A percentile compares a stretch with the other conserved stretches of the same genome.
Conservation (phyloP, 768 basidiomycete species). For the Russula abietina region DNA sequence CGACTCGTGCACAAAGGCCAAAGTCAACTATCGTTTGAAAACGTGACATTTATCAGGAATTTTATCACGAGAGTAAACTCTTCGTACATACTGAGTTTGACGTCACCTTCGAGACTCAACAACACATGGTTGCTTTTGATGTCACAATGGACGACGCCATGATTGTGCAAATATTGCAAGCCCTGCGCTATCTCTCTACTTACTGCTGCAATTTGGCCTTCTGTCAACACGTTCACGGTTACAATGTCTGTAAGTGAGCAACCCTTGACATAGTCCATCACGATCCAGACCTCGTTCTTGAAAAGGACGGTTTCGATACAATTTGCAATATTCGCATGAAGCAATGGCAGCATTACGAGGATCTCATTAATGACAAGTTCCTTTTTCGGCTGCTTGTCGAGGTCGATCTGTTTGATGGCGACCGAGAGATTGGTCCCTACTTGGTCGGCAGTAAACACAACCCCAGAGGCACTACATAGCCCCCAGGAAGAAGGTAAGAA, state of each 20-base stretch:
- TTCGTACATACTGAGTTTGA: conserved; percentile 89
- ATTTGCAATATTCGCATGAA: conserved; percentile 98
- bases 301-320: conserved; percentile 98
- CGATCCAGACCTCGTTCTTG: conserved; percentile 98
- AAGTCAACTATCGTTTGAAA: conserved; percentile 62
- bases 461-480: conserved; percentile 77
- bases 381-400: conserved; percentile 99
- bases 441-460: conserved; percentile 97
- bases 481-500: too few relatives aligned
- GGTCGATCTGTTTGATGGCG: conserved; percentile 99
- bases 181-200: conserved; percentile 90
- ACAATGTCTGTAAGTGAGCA: conserved; percentile 93
- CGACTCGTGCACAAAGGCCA: conserved; percentile 95
- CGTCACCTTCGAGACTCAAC: conserved; percentile 86
- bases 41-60: not conserved
- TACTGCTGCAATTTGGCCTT: conserved; percentile 78
- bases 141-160: conserved; percentile 97
- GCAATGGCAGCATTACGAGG: conserved; percentile 93
- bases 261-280: conserved; percentile 99
- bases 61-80: not conserved
- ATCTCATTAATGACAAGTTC: conserved; percentile 99
- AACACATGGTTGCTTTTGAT: conserved; percentile 99
- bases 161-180: conserved; percentile 89
- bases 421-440: conserved; percentile 90
- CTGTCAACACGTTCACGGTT: conserved; percentile 77